Base-by-base conservation (phyloP, 2,329 filamentous ascomycete genomes). In the Rhytidhysteron rufulum region DNA sequence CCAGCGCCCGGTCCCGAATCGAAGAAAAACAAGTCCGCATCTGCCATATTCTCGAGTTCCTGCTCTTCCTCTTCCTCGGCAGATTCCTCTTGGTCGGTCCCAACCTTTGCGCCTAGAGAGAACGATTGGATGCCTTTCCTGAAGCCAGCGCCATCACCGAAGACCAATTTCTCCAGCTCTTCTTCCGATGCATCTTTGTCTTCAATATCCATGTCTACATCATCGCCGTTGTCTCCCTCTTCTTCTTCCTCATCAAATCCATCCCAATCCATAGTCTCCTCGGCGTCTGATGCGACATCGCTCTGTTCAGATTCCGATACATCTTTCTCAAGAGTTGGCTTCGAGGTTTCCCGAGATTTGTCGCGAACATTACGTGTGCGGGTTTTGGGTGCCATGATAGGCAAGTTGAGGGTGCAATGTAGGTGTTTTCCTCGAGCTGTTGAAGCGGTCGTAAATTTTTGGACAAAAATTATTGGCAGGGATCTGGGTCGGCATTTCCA, bases 81-180 rank as follows among this genome's bases (percentile, higher is more conserved):
- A 13, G 68, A 67, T 2, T 62, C 68, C 4, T 48, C 25, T 3
- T 51, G 50, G 30, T 40, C 50, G 37, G 49, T 47, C 44, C 37
- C 55, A 51, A 66, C 65, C 40, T 62, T 57, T 10, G 63, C 66
- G 11, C 63, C 66, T 41, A 72, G 63, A 49, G 71, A 57, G 71
- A 80, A 66, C 65, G 69, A 57, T 69, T 85, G 85, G 37, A 97
- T 70, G 31, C 84, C 83, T 42, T 84, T 75, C 43, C 83, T 78
- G 64, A 97, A 97, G 24, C 83, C 86, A n/a, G 80, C 78, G 34
- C 84, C 82, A 67, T 95, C 86, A 40, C 93, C 93, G 47, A 98
- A 86, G 3, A 98, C 86, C 47, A 96, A 72, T 49, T 83, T 80
- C 70, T 96, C 91, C 21, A 96, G 79, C 61, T 91, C 88, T 57